Conservation (phyloP, 2,329 filamentous ascomycete species). For the Gaeumannomyces tritici region DNA sequence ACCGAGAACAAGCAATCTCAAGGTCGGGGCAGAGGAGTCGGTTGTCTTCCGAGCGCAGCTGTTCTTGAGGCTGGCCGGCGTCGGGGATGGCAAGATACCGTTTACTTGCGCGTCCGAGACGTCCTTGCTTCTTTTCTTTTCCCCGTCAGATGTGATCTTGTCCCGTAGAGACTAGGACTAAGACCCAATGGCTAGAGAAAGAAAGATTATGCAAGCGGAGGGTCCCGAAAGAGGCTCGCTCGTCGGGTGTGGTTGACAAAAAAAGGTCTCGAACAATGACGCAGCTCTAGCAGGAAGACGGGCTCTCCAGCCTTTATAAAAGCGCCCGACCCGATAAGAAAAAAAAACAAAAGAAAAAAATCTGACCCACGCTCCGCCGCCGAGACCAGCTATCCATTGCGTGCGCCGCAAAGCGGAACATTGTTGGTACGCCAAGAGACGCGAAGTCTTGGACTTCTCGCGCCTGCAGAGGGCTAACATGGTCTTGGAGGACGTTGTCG, state of each 20-base stretch:
- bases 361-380: neutral
- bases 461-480: neutral
- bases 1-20: neutral
- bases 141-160: neutral
- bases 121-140: neutral
- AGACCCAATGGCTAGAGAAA: neutral
- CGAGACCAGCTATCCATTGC: neutral
- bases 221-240: neutral
- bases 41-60: neutral
- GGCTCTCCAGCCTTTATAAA: neutral
- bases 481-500: neutral
- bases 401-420: neutral
- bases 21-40: neutral
- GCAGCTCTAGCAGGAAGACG: constrained; percentile 1
- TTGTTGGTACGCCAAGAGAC: neutral
- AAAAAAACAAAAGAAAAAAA: neutral
- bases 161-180: neutral
- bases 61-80: neutral
- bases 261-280: neutral
- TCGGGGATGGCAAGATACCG: neutral
- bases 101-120: neutral
- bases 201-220: neutral
- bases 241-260: neutral
- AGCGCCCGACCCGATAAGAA: neutral
- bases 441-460: neutral